Evolutionary conservation across 495 filamentous ascomycete genomes (phyloP).

Genomic region (Penicillium paradoxum): DNA sequence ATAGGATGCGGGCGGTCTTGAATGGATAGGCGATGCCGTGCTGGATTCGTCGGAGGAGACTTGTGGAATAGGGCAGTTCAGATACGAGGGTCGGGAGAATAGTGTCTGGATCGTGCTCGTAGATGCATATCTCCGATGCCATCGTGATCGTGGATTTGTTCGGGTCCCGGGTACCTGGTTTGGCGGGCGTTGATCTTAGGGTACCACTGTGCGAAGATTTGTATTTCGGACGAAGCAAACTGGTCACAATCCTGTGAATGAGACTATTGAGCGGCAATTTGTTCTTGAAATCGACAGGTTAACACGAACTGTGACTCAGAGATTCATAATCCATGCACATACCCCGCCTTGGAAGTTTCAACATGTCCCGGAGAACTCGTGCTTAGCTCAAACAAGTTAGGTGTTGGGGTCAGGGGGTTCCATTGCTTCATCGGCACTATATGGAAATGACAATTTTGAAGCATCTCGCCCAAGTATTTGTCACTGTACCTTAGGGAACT

Average conservation of each 20-base stretch:
- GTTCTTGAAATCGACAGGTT: constrained; percentile 14
- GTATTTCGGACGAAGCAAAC: no score
- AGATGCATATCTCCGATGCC: constrained; percentile 14
- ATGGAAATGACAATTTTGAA: no score
- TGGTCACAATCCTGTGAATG: neutral
- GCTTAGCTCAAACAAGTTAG: neutral
- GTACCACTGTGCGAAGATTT: no score
- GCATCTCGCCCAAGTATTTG: constrained; percentile 14
- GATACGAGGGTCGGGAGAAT: constrained; percentile 41
- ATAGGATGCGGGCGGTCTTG: constrained; percentile 41
- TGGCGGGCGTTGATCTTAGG: no score
- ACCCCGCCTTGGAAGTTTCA: no score
- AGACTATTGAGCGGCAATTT: constrained; percentile 5
- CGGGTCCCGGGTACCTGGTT: constrained; percentile 12
- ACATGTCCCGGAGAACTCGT: neutral
- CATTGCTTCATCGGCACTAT: no score
- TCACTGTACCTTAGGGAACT: no score
- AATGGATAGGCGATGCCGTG: constrained; percentile 39
- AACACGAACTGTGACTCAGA: constrained; percentile 3
- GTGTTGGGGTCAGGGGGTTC: no score
- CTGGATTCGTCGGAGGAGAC: constrained; percentile 55
- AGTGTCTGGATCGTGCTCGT: constrained; percentile 34
- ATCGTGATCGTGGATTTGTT: neutral
- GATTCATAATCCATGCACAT: no score
- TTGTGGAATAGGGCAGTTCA: constrained; percentile 52